A percentile compares a stretch with the other conserved stretches of the same genome.
Conservation (phyloP, 202 grass and related monocot genomes). For the Setaria viridis region DNA sequence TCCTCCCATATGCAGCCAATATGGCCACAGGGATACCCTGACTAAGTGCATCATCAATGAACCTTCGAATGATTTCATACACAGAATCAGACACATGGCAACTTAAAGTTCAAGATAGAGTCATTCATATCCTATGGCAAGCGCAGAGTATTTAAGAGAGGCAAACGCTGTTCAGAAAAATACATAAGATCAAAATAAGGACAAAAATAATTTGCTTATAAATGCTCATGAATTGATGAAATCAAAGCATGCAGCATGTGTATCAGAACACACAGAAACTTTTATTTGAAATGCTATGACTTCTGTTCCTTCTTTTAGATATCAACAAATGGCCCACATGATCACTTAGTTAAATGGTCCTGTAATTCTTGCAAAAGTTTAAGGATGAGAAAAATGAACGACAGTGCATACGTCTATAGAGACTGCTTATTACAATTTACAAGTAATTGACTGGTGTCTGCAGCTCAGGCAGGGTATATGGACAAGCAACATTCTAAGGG, state of each 20-base stretch:
- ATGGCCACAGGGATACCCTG: constrained; percentile 69
- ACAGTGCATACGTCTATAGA: not conserved
- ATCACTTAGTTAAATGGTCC: not conserved
- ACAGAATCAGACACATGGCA: constrained; percentile 30
- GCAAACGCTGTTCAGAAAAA: not conserved
- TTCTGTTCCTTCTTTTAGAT: constrained; percentile 9
- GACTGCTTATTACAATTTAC: constrained; percentile 14
- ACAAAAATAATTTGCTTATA: not conserved
- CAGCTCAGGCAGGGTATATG: not conserved
- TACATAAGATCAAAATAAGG: constrained; percentile 14
- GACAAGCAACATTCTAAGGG: not conserved
- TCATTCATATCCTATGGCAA: constrained; percentile 25
- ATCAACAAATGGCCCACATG: not conserved
- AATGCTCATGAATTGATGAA: constrained; percentile 3
- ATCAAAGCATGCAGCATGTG: constrained; percentile 34
- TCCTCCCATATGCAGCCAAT: constrained; percentile 76
- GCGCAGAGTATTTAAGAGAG: constrained; percentile 18
- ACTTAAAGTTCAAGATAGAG: constrained; percentile 24
- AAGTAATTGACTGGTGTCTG: constrained; percentile 18
- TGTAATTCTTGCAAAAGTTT: not conserved
- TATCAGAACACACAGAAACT: constrained; percentile 6
- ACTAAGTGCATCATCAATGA: constrained; percentile 89
- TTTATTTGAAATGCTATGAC: not conserved
- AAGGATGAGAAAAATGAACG: not conserved
- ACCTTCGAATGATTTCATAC: constrained; percentile 59